Evolutionary conservation across 352 stramenopile species (phyloP), one percentile per base, ranked within the genome.

Genomic region (Ophiocytium majus): DNA sequence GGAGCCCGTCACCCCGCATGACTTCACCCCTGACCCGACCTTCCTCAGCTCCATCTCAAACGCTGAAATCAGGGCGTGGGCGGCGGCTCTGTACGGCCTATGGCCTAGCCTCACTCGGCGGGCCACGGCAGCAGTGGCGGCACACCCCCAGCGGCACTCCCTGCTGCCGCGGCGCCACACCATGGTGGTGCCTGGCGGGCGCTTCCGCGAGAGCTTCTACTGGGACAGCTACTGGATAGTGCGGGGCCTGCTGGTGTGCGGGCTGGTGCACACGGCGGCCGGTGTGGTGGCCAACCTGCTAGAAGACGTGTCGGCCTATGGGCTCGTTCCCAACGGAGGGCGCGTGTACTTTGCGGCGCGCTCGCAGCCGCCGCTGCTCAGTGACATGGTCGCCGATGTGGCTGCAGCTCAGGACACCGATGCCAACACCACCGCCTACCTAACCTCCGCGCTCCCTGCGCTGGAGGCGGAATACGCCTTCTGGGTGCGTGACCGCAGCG

Each of bases 151-250:
- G 57, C 80, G 79, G 19, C 88, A 79, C 82, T 94, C 34, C 5
- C 89, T 93, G 17, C 50, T 91, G 33, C 80, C 80, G 37, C 80
- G 76, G 76, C 89, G 9, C 82, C 91, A 75, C 80, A 83, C 36
- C 34, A 84, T 97, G 50, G 93, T 97, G 63, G 92, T 97, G 0
- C 94, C 93, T 5, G 94, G 94, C 28, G 94, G 93, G 1, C 91
- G 94, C n/a, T 97, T 97, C 85, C 92, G 93, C 10, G 94, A 97
- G 87, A 93, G 89, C 57, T 97, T 97, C 90, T 97, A 97, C 87
- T 97, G 94, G 94, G 94, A 97, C 84, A 94, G 92, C 82, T 97
- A 94, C 89, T 97, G 94, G 94, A 97, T 97, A 79, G 91, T 97
- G 10, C 86, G 71, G 74, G 85, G 84, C 0, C 89, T 97, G 1